phyloP scores from a whole-genome alignment of 2,329 filamentous ascomycete genomes.

The Sclerotiophoma versabilis region DNA sequence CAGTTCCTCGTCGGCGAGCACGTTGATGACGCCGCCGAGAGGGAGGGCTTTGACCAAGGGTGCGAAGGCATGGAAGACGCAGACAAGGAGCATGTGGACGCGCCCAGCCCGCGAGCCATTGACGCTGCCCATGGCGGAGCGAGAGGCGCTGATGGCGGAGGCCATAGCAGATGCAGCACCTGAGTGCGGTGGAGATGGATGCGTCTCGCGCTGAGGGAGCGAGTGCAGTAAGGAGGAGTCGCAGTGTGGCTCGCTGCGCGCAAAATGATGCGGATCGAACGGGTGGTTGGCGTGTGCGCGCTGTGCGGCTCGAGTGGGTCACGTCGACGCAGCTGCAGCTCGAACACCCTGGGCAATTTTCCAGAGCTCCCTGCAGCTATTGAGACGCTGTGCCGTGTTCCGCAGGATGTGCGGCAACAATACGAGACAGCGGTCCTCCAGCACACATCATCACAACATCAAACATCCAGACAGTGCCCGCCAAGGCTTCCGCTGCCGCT shows the following conservation, averaged over 20 bases:
- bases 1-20: constrained; percentile 38
- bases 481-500: background rate
- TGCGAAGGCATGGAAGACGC: constrained; percentile 41
- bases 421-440: background rate
- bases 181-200: constrained; percentile 10
- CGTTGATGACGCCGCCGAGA: constrained; percentile 31
- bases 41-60: constrained; percentile 46
- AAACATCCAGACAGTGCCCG: background rate
- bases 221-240: constrained; percentile 1
- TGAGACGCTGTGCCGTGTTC: constrained; percentile 6
- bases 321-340: background rate
- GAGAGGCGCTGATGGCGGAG: constrained; percentile 38
- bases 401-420: background rate
- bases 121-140: constrained; percentile 25
- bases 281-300: constrained; percentile 3
- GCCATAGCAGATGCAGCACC: constrained; percentile 34
- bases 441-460: background rate
- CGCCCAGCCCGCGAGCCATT: constrained; percentile 41
- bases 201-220: constrained; percentile 8
- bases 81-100: constrained; percentile 37
- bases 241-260: constrained; percentile 9
- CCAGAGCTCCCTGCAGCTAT: background rate
- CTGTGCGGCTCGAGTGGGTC: constrained; percentile 10
- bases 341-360: constrained; percentile 1
- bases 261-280: constrained; percentile 13